Evolutionary conservation across 345 rosid species (phyloP).

Genomic region (Luvunga scandens): DNA sequence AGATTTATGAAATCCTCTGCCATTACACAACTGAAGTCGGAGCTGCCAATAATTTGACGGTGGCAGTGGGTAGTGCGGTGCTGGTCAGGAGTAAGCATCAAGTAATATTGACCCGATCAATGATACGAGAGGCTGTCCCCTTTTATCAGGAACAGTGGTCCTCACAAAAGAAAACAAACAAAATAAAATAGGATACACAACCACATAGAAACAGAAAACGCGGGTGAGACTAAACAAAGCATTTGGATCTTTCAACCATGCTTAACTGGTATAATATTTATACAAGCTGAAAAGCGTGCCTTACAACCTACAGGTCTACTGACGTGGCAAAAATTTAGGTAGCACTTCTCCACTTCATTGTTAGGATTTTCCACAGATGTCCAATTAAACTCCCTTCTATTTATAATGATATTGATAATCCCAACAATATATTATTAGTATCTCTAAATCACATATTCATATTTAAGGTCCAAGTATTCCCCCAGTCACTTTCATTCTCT

Average conservation of each 20-base stretch:
- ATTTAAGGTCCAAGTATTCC: neutral
- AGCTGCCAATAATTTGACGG: slow-evolving; percentile 17
- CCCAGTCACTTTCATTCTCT: neutral
- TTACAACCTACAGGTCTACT: neutral
- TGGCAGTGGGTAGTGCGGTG: slow-evolving; percentile 14
- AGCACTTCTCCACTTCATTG: neutral
- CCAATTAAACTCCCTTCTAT: neutral
- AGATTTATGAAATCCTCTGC: slow-evolving; percentile 6
- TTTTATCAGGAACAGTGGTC: slow-evolving; percentile 23
- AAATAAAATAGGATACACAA: neutral
- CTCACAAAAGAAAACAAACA: slow-evolving; percentile 7
- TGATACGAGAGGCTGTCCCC: slow-evolving; percentile 19
- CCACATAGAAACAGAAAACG: slow-evolving; percentile 6
- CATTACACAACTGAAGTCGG: slow-evolving; percentile 7
- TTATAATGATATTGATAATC: neutral
- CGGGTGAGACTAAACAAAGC: slow-evolving; percentile 2
- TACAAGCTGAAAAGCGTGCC: neutral
- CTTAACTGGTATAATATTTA: neutral
- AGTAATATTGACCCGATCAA: slow-evolving; percentile 20
- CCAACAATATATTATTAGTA: neutral
- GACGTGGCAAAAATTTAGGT: neutral
- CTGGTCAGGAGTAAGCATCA: slow-evolving; percentile 23
- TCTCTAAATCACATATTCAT: neutral
- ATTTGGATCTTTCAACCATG: slow-evolving; percentile 10
- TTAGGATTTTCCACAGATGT: neutral